phyloP scores from a whole-genome alignment of 2,329 filamentous ascomycete species.

The Fusarium sp. region DNA sequence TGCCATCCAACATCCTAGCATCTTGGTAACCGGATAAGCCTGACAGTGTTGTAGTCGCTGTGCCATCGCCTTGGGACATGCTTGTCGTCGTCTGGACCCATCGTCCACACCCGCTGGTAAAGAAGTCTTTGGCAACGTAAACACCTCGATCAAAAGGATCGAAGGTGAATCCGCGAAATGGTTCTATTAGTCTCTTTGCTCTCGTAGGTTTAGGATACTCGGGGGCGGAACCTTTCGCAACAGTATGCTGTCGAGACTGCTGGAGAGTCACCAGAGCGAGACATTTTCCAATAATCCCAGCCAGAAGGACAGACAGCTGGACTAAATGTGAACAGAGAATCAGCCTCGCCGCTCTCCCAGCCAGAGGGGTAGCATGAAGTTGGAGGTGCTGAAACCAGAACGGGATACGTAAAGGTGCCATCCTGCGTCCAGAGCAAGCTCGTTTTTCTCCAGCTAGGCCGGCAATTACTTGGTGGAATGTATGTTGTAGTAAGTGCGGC shows the following conservation, averaged over 20 bases:
- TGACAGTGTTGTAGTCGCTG: neutral
- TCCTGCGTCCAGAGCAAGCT: neutral
- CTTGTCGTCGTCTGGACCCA: neutral
- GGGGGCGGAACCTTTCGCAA: neutral
- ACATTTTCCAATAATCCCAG: neutral
- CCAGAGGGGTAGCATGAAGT: neutral
- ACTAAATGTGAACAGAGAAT: neutral
- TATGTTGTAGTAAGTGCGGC: too few relatives aligned
- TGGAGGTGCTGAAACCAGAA: neutral
- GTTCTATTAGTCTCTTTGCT: neutral
- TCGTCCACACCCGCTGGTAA: neutral
- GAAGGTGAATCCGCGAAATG: neutral
- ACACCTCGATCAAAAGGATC: neutral
- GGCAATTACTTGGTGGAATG: too few relatives aligned
- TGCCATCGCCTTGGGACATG: neutral
- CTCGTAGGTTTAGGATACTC: neutral
- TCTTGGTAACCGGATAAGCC: neutral
- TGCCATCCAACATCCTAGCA: neutral
- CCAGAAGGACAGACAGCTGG: neutral
- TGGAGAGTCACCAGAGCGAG: neutral
- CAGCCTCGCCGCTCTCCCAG: neutral
- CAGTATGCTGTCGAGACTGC: neutral
- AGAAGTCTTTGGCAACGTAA: neutral
- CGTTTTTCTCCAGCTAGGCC: accelerated
- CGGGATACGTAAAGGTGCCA: neutral